phyloP scores from a whole-genome alignment of 257 asterid genomes.

The Parsonsia alboflavescens region DNA sequence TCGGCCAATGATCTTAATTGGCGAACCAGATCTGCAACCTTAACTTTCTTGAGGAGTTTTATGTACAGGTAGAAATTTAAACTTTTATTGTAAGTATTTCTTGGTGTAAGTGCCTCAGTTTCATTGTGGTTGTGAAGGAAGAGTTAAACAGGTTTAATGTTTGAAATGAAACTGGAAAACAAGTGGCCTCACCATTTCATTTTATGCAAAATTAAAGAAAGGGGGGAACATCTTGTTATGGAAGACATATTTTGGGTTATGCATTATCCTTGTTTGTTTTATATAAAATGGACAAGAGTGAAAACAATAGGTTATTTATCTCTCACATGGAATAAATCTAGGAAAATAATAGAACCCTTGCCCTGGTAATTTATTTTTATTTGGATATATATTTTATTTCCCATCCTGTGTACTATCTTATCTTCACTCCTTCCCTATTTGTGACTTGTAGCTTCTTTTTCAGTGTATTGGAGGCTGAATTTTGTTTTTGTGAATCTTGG shows the following conservation, averaged over 20 bases:
- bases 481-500: neutral
- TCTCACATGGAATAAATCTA: neutral
- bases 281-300: neutral
- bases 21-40: slow-evolving; percentile 92
- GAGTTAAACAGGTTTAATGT: neutral
- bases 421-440: neutral
- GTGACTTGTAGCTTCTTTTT: neutral
- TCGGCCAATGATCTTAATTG: slow-evolving; percentile 79
- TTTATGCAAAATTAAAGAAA: neutral
- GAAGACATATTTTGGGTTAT: neutral
- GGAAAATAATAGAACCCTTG: neutral
- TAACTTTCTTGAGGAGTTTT: slow-evolving; percentile 86
- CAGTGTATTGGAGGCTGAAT: neutral
- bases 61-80: slow-evolving; percentile 69
- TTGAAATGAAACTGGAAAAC: neutral
- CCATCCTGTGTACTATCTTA: neutral
- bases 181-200: neutral
- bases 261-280: neutral
- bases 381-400: neutral
- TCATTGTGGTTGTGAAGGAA: neutral
- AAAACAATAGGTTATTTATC: neutral
- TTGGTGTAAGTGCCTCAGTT: neutral
- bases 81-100: neutral
- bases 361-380: neutral
- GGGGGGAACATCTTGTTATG: neutral